Evolutionary conservation across 2,329 filamentous ascomycete species (phyloP).

Genomic region (Hypomyces rosellus): DNA sequence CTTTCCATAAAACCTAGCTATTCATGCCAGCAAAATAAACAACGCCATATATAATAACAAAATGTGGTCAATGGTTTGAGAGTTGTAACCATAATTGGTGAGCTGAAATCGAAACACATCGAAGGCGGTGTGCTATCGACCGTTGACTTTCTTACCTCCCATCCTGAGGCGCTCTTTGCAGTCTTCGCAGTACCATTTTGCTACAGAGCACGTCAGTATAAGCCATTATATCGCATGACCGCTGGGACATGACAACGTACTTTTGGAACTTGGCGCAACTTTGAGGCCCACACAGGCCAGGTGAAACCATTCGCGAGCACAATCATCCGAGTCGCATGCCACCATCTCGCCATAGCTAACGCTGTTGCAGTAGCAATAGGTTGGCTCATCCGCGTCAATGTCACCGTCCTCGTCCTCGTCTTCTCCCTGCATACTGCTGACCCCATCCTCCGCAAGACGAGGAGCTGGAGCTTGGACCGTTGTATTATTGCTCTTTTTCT

Average conservation of each 20-base stretch:
- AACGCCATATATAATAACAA: conserved; percentile 1
- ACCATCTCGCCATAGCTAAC: conserved; percentile 83
- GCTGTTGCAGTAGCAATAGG: conserved; percentile 74
- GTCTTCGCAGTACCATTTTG: conserved; percentile 78
- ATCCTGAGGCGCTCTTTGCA: conserved; percentile 62
- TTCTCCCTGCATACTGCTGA: conserved; percentile 33
- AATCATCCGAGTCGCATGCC: conserved; percentile 68
- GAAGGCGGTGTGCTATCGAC: conserved; percentile 29
- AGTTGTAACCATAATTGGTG: neutral
- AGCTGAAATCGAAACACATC: no score
- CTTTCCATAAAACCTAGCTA: neutral
- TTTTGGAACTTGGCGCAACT: conserved; percentile 68
- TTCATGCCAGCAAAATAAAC: neutral
- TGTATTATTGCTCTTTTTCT: conserved; percentile 48
- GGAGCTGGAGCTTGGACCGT: conserved; percentile 32
- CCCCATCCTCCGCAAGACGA: conserved; percentile 32
- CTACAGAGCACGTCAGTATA: conserved; percentile 31
- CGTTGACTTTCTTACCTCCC: conserved; percentile 45
- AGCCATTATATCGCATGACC: neutral
- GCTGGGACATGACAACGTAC: conserved; percentile 41
- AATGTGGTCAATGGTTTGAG: conserved; percentile 2
- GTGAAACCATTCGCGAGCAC: conserved; percentile 77
- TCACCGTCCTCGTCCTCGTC: conserved; percentile 44
- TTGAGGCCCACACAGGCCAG: conserved; percentile 74
- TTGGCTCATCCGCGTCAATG: conserved; percentile 63